Base-by-base conservation (phyloP, 2,329 filamentous ascomycete genomes). In the Aspergillus ibericus region DNA sequence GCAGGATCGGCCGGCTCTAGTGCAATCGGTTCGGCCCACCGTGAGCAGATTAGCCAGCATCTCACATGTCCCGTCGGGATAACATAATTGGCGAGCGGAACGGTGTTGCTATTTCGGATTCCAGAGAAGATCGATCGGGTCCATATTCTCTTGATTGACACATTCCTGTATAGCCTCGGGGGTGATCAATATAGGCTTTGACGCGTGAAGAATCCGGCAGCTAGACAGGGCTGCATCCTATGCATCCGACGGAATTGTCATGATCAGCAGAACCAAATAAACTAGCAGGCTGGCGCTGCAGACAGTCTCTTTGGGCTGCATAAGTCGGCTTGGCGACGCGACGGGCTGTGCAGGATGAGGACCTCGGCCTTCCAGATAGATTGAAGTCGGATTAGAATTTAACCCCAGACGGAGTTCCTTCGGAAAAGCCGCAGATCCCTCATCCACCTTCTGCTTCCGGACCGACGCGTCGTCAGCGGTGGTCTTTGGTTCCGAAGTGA, bases 381-480 rank as follows among this genome's bases (percentile, higher is more conserved):
- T 35, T 32, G 29, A 51, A 25, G 48, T 51, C 48, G 48, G 48
- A 51, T 51, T 35, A 51, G 29, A 51, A 36, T 51, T 51, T 51
- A 51, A 36, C 48, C 48, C 48, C 32, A 20, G 32, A 36, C 20
- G 32, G 44, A 15, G 44, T n/a, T 32, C 44, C 44, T 48, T 48
- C 44, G 44, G 48, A 18, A 35, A 16, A 29, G 29, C n/a, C 29
- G 29, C 48, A 51, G 48, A 51, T 51, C 48, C 29, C 32, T 16
- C 5, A n/a, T 36, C 29, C n/a, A 51, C 34, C 47, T 51, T 22
- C 48, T 20, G 32, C 32, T 4, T 22, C 16, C 16, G 32, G 34
- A 7, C 25, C 15, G 15, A 29, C 44, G 44, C 25, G 44, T 48
- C 44, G 44, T 48, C 44, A 48, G 44, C 25, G 6, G 8, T 48